These are phyloP conservation scores for Yarrowia bubula DNA, from an alignment of 805 yeast species.

Conservation along the genomic window DNA sequence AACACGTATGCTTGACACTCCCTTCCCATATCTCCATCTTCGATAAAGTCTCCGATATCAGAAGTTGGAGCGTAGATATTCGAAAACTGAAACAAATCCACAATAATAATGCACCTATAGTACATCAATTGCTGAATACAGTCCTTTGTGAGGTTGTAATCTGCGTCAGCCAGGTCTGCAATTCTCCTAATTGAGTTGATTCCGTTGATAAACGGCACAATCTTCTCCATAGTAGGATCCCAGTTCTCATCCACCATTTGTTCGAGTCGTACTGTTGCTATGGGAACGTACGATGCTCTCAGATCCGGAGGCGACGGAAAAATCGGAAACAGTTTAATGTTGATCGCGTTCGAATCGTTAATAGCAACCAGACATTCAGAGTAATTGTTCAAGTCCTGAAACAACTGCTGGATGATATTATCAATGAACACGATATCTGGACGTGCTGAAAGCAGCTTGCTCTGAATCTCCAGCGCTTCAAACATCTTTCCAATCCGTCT, in stretches of 20 bases:
- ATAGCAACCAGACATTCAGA: conserved; percentile 95
- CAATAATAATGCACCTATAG: conserved; percentile 76
- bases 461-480: conserved; percentile 85
- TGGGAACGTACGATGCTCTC: conserved; percentile 83
- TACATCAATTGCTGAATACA: conserved; percentile 90
- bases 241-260: conserved; percentile 82
- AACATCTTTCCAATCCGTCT: conserved; percentile 85
- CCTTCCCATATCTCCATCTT: conserved; percentile 61
- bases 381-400: conserved; percentile 89
- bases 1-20: conserved; percentile 85
- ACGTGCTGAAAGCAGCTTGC: conserved; percentile 61
- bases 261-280: conserved; percentile 74
- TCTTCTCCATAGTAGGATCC: conserved; percentile 95
- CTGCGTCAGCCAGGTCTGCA: conserved; percentile 76
- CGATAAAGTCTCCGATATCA: conserved; percentile 63
- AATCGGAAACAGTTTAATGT: conserved; percentile 91
- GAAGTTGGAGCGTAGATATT: conserved; percentile 90
- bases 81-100: conserved; percentile 85
- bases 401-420: conserved; percentile 82
- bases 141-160: conserved; percentile 70
- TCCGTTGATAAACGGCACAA: conserved; percentile 84
- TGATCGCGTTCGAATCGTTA: conserved; percentile 84
- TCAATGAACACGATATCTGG: conserved; percentile 49
- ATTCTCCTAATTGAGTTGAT: conserved; percentile 77
- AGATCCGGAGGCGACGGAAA: conserved; percentile 75